Base-by-base conservation (phyloP, 2,329 filamentous ascomycete species). In the Penicillium italicum region DNA sequence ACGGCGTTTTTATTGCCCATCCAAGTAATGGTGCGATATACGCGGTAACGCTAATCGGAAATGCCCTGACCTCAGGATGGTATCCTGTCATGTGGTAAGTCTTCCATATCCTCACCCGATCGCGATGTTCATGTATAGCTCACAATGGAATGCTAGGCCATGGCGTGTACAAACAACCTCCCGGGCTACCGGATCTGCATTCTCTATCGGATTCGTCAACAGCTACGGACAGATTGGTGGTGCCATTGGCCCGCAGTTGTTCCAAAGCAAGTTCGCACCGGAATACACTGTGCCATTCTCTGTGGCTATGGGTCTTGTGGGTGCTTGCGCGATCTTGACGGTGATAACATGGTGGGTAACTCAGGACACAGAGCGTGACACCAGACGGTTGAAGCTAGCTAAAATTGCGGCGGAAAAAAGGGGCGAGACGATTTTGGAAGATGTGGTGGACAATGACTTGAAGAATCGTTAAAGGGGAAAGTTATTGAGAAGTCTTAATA, bases 201-300 rank as follows among this genome's bases (percentile, higher is more conserved):
- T 81, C 62, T 73, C 76, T 2, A 79, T 81, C 51, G 78, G 74
- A 0, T 81, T 80, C 50, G 77, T 79, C 48, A 80, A 80, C 58
- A 77, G 74, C 53, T 79, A 80, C 59, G 78, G 78, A 0, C 77
- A 80, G 57, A 78, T 81, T 18, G 79, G 78, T 4, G 77, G 76
- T 16, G 77, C 77, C 1, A 72, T 80, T 11, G 78, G 77, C 0
- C 74, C 78, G 10, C 78, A 80, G 61, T 73, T 80, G 22, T 81
- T 80, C 59, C 66, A 70, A 37, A 72, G 69, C 31, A 69, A 69
- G 36, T 81, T 77, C 50, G 77, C 77, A 8, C 77, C 77, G 1
- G 70, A 72, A n/a, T 80, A 81, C 59, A 72, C 69, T 28, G 64
- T 72, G 3, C 72, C 74, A 0, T 80, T 80, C 57, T 73, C 70